phyloP scores from a whole-genome alignment of 176 grass and related monocot genomes.

The Musa schizocarpa region DNA sequence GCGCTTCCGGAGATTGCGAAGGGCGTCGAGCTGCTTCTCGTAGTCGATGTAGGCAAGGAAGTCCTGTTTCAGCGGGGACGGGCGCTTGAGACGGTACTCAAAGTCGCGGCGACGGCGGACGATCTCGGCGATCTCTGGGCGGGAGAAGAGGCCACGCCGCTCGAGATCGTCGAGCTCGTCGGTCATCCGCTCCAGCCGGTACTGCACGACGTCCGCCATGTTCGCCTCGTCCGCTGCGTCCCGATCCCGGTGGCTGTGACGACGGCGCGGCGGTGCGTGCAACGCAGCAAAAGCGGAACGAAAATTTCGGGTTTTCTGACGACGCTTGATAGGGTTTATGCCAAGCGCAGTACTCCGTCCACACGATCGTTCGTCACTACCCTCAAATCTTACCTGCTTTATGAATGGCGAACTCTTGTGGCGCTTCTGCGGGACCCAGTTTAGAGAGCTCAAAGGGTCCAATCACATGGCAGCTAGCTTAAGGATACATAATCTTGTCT shows the following conservation, averaged over 20 bases:
- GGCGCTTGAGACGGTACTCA: constrained; percentile 78
- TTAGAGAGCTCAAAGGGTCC: too few relatives aligned
- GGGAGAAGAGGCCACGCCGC: constrained; percentile 67
- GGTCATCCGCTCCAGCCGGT: constrained; percentile 76
- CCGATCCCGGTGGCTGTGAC: not conserved
- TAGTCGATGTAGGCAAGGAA: constrained; percentile 70
- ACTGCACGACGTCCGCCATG: constrained; percentile 86
- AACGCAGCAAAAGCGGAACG: not conserved
- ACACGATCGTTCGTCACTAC: too few relatives aligned
- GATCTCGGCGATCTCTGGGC: constrained; percentile 53
- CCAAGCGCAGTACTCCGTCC: not conserved
- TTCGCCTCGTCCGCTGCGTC: not conserved
- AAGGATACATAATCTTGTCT: accelerated
- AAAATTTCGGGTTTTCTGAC: not conserved
- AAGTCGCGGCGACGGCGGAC: constrained; percentile 71
- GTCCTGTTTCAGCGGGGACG: constrained; percentile 59
- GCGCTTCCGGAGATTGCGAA: constrained; percentile 59
- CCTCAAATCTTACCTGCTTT: too few relatives aligned
- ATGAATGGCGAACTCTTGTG: too few relatives aligned
- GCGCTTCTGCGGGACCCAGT: too few relatives aligned
- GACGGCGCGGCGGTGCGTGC: not conserved
- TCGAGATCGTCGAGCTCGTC: constrained; percentile 83
- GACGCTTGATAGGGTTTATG: not conserved
- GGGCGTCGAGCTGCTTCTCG: constrained; percentile 49
- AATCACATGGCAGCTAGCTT: too few relatives aligned